Base-by-base conservation (phyloP, 2,329 filamentous ascomycete species). In the Talaromyces sp. region DNA sequence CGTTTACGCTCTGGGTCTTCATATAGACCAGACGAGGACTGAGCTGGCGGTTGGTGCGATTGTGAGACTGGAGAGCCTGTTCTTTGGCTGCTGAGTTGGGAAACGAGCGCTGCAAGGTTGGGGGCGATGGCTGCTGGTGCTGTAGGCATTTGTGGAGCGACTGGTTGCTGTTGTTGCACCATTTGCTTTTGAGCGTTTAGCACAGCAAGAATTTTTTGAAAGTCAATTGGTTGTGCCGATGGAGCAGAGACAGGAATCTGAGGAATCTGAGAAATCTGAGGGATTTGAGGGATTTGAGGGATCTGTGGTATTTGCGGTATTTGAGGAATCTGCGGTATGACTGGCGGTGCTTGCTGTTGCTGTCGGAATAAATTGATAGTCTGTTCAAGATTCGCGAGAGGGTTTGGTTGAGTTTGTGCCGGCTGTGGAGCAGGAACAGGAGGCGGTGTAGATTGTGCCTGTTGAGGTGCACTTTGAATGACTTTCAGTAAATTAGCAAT, bases 1-100 rank as follows among this genome's bases (percentile, higher is more conserved):
- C 77, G 74, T 63, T 79, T 79, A 49, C 79, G 78, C 43, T 80
- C 80, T 3, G 76, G 72, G 52, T 81, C 78, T 58, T 80, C 79
- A 54, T 76, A 79, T 31, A 61, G 62, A 1, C 61, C 60, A 19
- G 62, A 59, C 9, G 62, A 50, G 24, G 61, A 62, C 43, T 71
- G 68, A 31, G 68, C 66, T n/a, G 64, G 64, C 22, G 66, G 63
- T 43, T 41, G 56, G 19, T 59, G 56, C 13, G 35, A 22, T 35
- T 67, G 66, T 31, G 63, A 65, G 27, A 56, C 27, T 35, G 72
- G 69, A 49, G 73, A 70, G 49, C 69, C 74, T 27, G 72, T 71
- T 16, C 69, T 71, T 49, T 73, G 73, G 27, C 69, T 70, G 33
- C 67, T 63, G 19, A 77, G 69, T 56, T 77, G 76, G 8, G 71